Percentiles rank a stretch among this genome's conserved stretches.
phyloP scores from a whole-genome alignment of 768 basidiomycete species.

The Trametes coccinea region DNA sequence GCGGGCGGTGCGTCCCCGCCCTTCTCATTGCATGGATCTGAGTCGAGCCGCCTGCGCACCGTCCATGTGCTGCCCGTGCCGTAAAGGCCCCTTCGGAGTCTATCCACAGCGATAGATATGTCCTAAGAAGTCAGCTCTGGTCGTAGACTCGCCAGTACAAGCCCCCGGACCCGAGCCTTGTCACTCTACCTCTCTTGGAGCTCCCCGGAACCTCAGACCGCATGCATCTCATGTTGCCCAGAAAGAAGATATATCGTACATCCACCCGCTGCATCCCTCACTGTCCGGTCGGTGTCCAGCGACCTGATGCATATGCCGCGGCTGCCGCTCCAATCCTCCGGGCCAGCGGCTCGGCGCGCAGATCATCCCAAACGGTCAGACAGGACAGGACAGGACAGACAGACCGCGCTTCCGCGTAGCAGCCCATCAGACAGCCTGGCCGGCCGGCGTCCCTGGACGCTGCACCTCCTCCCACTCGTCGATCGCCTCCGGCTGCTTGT shows the following conservation, averaged over 20 bases:
- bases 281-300: not conserved
- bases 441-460: conserved; percentile 16
- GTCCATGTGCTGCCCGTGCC: not conserved
- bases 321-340: not conserved
- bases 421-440: conserved; percentile 7
- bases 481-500: conserved; percentile 27
- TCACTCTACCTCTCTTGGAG: not conserved
- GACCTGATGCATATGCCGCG: not conserved
- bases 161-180: not conserved
- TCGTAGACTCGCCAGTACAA: too few relatives aligned
- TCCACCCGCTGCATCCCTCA: not conserved
- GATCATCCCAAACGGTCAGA: not conserved
- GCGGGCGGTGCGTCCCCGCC: too few relatives aligned
- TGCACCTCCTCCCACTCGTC: conserved; percentile 52
- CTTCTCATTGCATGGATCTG: too few relatives aligned
- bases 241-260: not conserved
- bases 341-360: not conserved
- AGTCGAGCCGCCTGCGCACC: too few relatives aligned
- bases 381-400: not conserved
- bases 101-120: too few relatives aligned
- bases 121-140: too few relatives aligned
- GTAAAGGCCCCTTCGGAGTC: too few relatives aligned
- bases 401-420: not conserved
- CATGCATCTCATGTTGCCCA: not conserved
- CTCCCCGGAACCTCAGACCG: not conserved